Base-by-base conservation (phyloP, 176 grass and related monocot genomes). In the Guadua angustifolia region DNA sequence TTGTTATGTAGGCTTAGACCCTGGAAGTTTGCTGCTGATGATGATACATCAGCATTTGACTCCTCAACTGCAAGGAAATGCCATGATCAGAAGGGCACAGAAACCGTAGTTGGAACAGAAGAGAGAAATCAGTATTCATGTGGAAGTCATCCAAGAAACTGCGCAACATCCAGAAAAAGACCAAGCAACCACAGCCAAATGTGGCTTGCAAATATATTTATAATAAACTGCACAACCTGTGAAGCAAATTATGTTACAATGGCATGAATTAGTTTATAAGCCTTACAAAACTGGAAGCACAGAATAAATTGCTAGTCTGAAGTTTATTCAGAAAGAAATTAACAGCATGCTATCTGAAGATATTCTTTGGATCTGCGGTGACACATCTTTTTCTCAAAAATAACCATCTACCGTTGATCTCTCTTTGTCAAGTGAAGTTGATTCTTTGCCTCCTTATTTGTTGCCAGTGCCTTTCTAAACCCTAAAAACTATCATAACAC, bases 1-100 rank as follows among this genome's bases (percentile, higher is more conserved):
- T 95, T 91, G 10, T 88, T 83, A 29, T 96, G 86, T 64, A 96
- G 62, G 86, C 70, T 95, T 87, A 96, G 82, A 88, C 77, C 88
- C 74, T 90, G 90, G 15, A 99, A 84, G 71, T 89, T 87, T 76
- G 66, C 96, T 75, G 93, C 68, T 63, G 88, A 63, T 72, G 78
- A 53, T 63, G 88, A 87, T 73, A 85, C 53, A 29, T 92, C 93
- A 79, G 51, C 85, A 74, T 79, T 78, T 68, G 75, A 78, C 69
- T 89, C 91, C 53, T 99, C 93, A 79, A 62, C 91, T 96, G 88
- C 74, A 75, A 82, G 25, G 21, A 83, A 81, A 61, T 64, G 42
- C 1, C 36, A 83, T 35, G 15, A 19, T 63, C 13, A 47, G 38
- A 79, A 78, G 22, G 24, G 69, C 7, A 80, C 29, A 33, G 25